Evolutionary conservation across 2,329 filamentous ascomycete species (phyloP), one percentile per base, ranked within the genome.

Genomic region (Tolypocladium sp.): DNA sequence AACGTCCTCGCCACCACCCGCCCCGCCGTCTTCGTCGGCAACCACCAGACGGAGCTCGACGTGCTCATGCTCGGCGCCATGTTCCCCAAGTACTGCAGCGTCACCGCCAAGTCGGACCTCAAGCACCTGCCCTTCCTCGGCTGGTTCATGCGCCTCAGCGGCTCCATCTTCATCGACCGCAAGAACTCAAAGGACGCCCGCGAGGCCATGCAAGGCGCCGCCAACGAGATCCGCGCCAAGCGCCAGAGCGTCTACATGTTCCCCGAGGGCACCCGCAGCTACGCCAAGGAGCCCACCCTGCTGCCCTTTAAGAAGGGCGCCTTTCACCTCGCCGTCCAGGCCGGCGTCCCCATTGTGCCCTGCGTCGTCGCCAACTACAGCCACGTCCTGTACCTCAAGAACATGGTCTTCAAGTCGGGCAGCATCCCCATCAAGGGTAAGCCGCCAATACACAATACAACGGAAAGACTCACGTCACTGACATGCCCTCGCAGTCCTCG

Each of bases 281-380:
- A 97, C 76, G 82, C 89, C 59, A 85, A 88, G 67, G 87, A 92
- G 58, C 90, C 94, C 2, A 84, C 82, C 60, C 77, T 99, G 67
- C 79, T 97, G 58, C 90, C 92, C n/a, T 99, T 97, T 82, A 99
- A 99, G 78, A 99, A 99, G 80, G 94, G 94, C 61, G 94, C 93
- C 54, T 99, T 99, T 76, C 93, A 99, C 73, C 82, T 99, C 40
- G 94, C 94, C 53, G 85, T 99, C 25, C 90, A 97, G 79, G 93
- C 93, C 2, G 89, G 91, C 64, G 94, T 97, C 7, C 92, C 92
- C 33, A 90, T 99, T 67, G 88, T 99, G 4, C 94, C 94, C 0
- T 82, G 95, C 41, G 88, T 92, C 54, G 83, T 85, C 37, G 89
- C 89, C 70, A 92, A 92, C 75, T 93, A 93, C 73, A 87, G 87